Conservation (phyloP, 2,329 filamentous ascomycete genomes). For the Penicillium olsonii region DNA sequence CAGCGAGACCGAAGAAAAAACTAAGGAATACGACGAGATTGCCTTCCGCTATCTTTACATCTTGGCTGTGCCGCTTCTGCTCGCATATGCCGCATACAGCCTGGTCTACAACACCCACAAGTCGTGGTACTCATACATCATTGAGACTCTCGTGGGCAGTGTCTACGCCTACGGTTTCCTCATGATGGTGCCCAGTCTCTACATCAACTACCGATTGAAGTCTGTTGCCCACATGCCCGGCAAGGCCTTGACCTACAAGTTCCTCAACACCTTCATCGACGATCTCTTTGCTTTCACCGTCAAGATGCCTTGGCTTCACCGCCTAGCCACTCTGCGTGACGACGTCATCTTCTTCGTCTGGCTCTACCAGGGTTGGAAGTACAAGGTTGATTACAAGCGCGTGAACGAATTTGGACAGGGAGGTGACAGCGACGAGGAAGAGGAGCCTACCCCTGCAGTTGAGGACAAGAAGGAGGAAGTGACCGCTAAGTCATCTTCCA, state of each 20-base stretch:
- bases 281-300: conserved; percentile 98
- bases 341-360: conserved; percentile 99
- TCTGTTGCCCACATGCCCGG: conserved; percentile 93
- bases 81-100: conserved; percentile 88
- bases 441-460: conserved; percentile 39
- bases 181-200: conserved; percentile 97
- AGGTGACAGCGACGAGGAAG: conserved; percentile 76
- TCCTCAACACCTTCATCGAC: conserved; percentile 98
- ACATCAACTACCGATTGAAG: conserved; percentile 98
- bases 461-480: conserved; percentile 23
- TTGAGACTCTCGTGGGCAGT: conserved; percentile 89
- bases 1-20: conserved; percentile 93
- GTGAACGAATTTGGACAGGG: conserved; percentile 99
- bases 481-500: conserved; percentile 31
- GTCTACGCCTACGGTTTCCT: conserved; percentile 98
- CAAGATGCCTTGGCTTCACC: conserved; percentile 95
- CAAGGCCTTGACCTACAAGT: conserved; percentile 97
- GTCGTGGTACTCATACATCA: conserved; percentile 96
- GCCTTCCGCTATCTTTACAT: conserved; percentile 98
- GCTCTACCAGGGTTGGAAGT: conserved; percentile 89
- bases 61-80: conserved; percentile 80
- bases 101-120: conserved; percentile 93
- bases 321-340: conserved; percentile 87
- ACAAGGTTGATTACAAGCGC: conserved; percentile 85
- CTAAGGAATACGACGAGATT: conserved; percentile 96